Evolutionary conservation across 495 filamentous ascomycete species (phyloP), one percentile per base, ranked within the genome.

Genomic region (Daldinia concentrica): DNA sequence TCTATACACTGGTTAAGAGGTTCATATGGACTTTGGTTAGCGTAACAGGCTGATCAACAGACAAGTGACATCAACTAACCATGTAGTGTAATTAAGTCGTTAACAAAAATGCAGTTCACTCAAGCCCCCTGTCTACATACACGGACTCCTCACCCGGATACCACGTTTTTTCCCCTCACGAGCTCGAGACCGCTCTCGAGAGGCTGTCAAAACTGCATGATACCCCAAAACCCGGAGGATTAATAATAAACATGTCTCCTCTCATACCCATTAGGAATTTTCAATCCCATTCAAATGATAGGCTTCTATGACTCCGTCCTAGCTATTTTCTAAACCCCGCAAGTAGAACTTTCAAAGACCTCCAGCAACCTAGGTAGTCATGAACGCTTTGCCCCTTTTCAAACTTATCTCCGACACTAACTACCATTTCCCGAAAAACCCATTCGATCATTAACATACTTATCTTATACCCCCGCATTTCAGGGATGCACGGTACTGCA

Each of bases 131-230:
- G 48, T 51, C 61, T 57, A 62, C 62, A 52, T 55, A 69, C 43
- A 63, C 66, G 62, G 66, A 52, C 71, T 63, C 70, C 71, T 69
- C 62, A 56, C 71, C 71, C 71, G 62, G 58, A 65, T 73, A 73
- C 71, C 58, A 73, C 71, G 61, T 69, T 73, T 71, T 73, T 73
- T 62, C 66, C 71, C 66, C 71, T 69, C 71, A 73, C 62, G 58
- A 37, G 57, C 62, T 66, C 43, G 34, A 66, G 45, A 52, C 43
- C 61, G 64, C 39, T 54, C 39, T 58, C 34, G 15, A 55, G 56
- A 65, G 26, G 58, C 66, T 69, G 62, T 73, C 71, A 69, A 69
- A 43, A 45, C 41, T 73, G 61, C 71, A 69, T 62, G 60, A 69
- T 66, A 69, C 71, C 66, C 71, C 65, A 69, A 57, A 73, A 71